Conservation (phyloP, 805 yeast species). For the Blastobotrys terrestris region DNA sequence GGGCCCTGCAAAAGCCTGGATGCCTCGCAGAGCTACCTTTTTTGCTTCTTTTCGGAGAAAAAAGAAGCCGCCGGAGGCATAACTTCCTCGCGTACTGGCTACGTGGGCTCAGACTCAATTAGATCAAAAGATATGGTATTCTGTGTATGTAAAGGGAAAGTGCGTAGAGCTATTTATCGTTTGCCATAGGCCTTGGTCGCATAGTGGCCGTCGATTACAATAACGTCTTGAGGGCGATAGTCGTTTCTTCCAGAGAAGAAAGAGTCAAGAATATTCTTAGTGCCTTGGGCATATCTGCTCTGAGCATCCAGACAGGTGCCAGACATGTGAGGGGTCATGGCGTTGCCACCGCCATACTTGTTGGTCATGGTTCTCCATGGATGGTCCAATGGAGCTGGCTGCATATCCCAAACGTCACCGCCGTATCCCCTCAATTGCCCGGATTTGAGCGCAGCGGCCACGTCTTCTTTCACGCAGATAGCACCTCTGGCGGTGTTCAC, state of each 20-base stretch:
- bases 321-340: conserved; percentile 78
- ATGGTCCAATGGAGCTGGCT: conserved; percentile 71
- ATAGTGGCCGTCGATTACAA: conserved; percentile 64
- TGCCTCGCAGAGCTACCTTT: too few species aligned
- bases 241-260: conserved; percentile 57
- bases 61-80: too few species aligned
- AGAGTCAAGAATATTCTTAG: conserved; percentile 54
- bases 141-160: too few species aligned
- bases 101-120: too few species aligned
- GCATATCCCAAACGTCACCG: conserved; percentile 83
- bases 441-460: conserved; percentile 62
- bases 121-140: too few species aligned
- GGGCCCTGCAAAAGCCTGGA: too few species aligned
- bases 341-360: conserved; percentile 68
- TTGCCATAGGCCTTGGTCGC: conserved; percentile 68
- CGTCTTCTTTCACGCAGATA: conserved; percentile 64
- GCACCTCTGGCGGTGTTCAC: conserved; percentile 83
- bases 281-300: conserved; percentile 64
- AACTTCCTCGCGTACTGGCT: too few species aligned
- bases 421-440: conserved; percentile 76
- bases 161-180: too few species aligned
- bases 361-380: conserved; percentile 71
- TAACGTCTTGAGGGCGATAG: conserved; percentile 68
- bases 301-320: conserved; percentile 82
- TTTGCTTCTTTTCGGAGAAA: too few species aligned